Conservation (phyloP, 2,329 filamentous ascomycete genomes). For the Juglanconis oblonga region DNA sequence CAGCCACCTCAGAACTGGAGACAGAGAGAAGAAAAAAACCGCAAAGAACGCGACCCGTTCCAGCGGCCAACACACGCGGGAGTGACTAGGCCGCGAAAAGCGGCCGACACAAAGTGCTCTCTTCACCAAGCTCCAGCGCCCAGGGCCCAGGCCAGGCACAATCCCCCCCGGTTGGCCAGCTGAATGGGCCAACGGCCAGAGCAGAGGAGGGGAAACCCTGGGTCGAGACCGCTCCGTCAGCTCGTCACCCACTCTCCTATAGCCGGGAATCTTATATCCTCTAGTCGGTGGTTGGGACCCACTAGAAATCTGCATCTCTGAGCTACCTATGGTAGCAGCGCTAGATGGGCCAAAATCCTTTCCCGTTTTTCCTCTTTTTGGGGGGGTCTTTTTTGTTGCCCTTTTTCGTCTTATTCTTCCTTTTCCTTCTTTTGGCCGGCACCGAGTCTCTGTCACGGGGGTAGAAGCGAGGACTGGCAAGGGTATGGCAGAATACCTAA, state of each 20-base stretch:
- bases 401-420: no score
- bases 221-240: background rate
- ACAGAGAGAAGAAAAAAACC: no score
- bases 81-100: background rate
- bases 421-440: no score
- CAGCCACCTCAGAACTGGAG: no score
- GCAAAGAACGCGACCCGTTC: background rate
- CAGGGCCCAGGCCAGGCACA: background rate
- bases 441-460: no score
- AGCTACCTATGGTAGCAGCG: background rate
- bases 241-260: background rate
- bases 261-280: background rate
- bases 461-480: no score
- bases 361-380: no score
- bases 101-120: background rate
- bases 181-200: background rate
- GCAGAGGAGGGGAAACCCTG: background rate
- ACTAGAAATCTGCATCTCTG: background rate
- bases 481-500: no score
- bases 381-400: no score
- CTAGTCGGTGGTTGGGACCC: background rate
- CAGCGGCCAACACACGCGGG: conserved; percentile 1
- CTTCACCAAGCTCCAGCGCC: background rate
- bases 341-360: no score
- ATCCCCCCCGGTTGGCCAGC: no score